Base-by-base conservation (phyloP, 2,329 filamentous ascomycete species). In the Sporothrix mexicana region DNA sequence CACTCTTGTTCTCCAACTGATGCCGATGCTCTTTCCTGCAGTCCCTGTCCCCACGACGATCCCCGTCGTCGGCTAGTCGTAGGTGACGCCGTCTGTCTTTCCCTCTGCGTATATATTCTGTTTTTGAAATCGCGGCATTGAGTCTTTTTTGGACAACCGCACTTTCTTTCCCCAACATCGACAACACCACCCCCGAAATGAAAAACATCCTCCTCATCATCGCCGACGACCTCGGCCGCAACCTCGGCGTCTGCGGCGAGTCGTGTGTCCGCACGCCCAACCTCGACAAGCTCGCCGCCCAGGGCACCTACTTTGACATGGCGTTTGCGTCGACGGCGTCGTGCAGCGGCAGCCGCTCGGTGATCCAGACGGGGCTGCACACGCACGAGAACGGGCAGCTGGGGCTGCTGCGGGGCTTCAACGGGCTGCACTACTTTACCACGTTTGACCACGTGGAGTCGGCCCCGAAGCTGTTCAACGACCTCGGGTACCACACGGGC, bases 341-440 rank as follows among this genome's bases (percentile, higher is more conserved):
- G 0, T 86, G 84, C 76, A 84, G 82, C 71, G 82, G 80, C 45
- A 84, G 82, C 74, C 80, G 84, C 4, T 82, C 83, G 0, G 80
- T 81, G 15, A 83, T 86, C 41, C 85, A 85, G 75, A 85, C 83
- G 0, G 84, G 84, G 3, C 78, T 84, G 0, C 84, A 86, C 69
- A 84, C 83, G 0, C 83, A 84, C 67, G 75, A 86, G 72, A 85
- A 82, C 66, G 84, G 84, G 2, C 81, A 83, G 72, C 85, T 85
- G 59, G 85, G 84, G 0, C 79, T 85, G 3, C 79, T 85, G 62
- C 83, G 82, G 0, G 77, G 79, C 0, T 84, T 84, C 1, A 47
- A 36, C 2, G 57, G 57, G 1, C 15, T 61, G 13, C 57, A 61
- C 57, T 61, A 61, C 57, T 61, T 61, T 41, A 61, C 57, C 13